These are phyloP conservation scores for Wallacemonas rigidus DNA, from an alignment of 208 protist genomes.

Conservation along the genomic window DNA sequence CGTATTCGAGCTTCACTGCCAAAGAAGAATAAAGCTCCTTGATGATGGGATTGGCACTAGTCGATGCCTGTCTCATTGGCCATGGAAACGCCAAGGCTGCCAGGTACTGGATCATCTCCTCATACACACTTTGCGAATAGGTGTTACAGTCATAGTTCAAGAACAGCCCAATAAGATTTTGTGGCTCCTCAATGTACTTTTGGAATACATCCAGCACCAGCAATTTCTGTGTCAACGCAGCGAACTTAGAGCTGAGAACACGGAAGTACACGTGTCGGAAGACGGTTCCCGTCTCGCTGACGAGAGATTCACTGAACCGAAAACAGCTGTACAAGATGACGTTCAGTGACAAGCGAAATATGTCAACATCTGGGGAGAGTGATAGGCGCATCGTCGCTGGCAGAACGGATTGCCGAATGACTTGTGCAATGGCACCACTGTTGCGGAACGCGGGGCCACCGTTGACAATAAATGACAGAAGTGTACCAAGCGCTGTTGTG, in stretches of 20 bases:
- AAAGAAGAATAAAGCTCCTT: constrained; percentile 30
- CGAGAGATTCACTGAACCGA: constrained; percentile 90
- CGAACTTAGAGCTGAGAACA: constrained; percentile 88
- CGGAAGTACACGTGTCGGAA: constrained; percentile 93
- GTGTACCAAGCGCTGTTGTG: constrained; percentile 48
- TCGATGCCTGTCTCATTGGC: not conserved
- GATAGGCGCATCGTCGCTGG: constrained; percentile 86
- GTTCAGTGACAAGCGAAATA: constrained; percentile 91
- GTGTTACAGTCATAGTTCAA: constrained; percentile 99
- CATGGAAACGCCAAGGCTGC: constrained; percentile 44
- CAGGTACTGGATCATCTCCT: constrained; percentile 93
- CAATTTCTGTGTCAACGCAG: constrained; percentile 87
- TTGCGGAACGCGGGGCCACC: constrained; percentile 88
- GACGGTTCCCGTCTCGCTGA: constrained; percentile 92
- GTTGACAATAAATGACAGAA: constrained; percentile 85
- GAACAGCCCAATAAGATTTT: constrained; percentile 95
- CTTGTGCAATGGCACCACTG: constrained; percentile 56
- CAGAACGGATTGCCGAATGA: constrained; percentile 83
- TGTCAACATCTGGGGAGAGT: constrained; percentile 72
- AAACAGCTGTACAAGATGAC: constrained; percentile 89
- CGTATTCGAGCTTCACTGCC: constrained; percentile 52
- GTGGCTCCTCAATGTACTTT: constrained; percentile 92
- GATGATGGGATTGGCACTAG: constrained; percentile 19
- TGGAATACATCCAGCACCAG: constrained; percentile 89
- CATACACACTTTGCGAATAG: constrained; percentile 92